Evolutionary conservation across 2,329 filamentous ascomycete species (phyloP).

Genomic region (Diplodia sapinea): DNA sequence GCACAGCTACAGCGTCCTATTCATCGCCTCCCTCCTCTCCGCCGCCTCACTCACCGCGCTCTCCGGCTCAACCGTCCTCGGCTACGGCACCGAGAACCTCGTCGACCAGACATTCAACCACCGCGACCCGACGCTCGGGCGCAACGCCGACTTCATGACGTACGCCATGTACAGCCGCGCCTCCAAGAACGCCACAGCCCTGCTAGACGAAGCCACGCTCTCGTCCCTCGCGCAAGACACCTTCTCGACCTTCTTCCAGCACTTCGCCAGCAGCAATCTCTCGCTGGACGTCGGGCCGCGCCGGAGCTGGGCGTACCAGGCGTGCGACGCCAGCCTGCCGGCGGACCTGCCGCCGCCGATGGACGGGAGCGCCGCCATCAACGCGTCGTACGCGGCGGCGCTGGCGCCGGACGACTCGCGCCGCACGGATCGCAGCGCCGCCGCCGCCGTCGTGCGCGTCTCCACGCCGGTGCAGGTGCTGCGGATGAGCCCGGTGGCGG

Average conservation of each 20-base stretch:
- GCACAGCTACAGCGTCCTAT: not conserved
- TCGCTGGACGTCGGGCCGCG: constrained; percentile 34
- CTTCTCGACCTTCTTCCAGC: constrained; percentile 39
- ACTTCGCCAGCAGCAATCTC: constrained; percentile 36
- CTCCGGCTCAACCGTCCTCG: not conserved
- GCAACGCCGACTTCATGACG: constrained; percentile 44
- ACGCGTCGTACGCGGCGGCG: constrained; percentile 33
- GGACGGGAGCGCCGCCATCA: not conserved
- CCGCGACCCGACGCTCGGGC: constrained; percentile 36
- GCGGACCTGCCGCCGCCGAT: not conserved
- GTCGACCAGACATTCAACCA: constrained; percentile 39
- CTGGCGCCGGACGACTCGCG: constrained; percentile 33
- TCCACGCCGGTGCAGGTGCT: no score
- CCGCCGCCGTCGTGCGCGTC: no score
- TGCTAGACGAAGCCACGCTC: constrained; percentile 33
- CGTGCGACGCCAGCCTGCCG: constrained; percentile 36
- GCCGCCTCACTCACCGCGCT: not conserved
- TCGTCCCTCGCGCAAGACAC: constrained; percentile 35
- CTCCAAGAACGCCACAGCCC: constrained; percentile 33
- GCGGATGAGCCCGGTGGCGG: no score
- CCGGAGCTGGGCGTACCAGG: constrained; percentile 39
- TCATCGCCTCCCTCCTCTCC: not conserved
- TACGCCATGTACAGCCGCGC: constrained; percentile 41
- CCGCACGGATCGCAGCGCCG: no score
- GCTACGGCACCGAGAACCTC: not conserved